Base-by-base conservation (phyloP, 176 grass and related monocot genomes). In the Oryza brachyantha region DNA sequence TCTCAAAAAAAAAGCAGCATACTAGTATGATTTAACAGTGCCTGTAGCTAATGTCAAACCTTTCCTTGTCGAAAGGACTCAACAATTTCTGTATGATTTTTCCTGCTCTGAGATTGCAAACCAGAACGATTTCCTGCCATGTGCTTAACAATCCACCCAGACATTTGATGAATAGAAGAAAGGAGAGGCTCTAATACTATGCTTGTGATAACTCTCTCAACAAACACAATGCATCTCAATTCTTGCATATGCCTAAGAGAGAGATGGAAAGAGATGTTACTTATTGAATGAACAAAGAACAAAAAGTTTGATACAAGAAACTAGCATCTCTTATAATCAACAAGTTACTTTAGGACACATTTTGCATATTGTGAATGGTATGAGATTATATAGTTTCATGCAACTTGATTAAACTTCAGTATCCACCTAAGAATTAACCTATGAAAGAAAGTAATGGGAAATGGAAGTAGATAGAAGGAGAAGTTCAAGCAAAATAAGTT, bases 181-280 rank as follows among this genome's bases (percentile, higher is more conserved):
- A 97, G 76, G 10, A 90, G 72, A 40, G 76, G 79, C 71, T 90
- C 59, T 69, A 97, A 73, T 14, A 97, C 83, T 45, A 86, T 86
- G 45, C 87, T 86, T 84, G 93, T 79, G 67, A 97, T 81, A 34
- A 97, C 75, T 82, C 93, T 90, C 28, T 90, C n/a, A 37, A 97
- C 93, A 84, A 97, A 97, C 61, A 97, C 45, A 70, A 97, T 97
- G 82, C 93, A 97, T 86, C 90, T 90, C 58, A 97, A 82, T 19
- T 86, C 83, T 66, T 90, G 68, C 61, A 70, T 61, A 28, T 88
- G 76, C 76, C 93, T 97, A 80, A 74, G 12, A 74, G 13, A 59
- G 2, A 74, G 12, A 74, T 9, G 46, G 2, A 82, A 19, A 41
- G 29, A 61, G 27, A 45, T 22, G 68, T 16, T 39, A 75, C 9